phyloP scores from a whole-genome alignment of 2,329 filamentous ascomycete genomes.

The Triangularia verruculosa region DNA sequence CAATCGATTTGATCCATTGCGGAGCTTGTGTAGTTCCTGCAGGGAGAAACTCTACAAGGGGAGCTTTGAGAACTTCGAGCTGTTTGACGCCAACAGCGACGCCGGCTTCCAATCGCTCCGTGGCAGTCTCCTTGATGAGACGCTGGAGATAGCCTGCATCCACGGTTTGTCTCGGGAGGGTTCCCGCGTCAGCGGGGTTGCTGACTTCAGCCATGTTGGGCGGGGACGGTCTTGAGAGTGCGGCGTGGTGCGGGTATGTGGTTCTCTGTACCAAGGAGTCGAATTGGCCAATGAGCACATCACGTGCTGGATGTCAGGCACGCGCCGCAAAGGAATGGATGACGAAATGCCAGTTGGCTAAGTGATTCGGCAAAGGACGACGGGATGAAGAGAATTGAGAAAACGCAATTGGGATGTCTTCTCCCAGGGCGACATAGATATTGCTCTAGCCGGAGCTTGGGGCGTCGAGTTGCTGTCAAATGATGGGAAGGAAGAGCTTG shows the following conservation, averaged over 20 bases:
- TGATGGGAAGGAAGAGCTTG: not conserved
- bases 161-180: not conserved
- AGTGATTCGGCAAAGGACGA: not conserved
- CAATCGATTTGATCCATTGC: slow-evolving; percentile 22
- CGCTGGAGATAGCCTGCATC: slow-evolving; percentile 11
- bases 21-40: slow-evolving; percentile 8
- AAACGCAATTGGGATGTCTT: not conserved
- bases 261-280: not conserved
- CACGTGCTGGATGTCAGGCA: not conserved
- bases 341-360: not conserved
- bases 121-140: slow-evolving; percentile 3
- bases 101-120: slow-evolving; percentile 18
- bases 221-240: not conserved
- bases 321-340: not conserved
- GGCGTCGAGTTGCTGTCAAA: not conserved
- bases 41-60: slow-evolving; percentile 5
- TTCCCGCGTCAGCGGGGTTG: not conserved
- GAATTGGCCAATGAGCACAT: not conserved
- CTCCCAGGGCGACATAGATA: not conserved
- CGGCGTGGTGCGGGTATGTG: not conserved
- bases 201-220: slow-evolving; percentile 11
- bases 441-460: not conserved
- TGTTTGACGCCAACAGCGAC: slow-evolving; percentile 14
- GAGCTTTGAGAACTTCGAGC: slow-evolving; percentile 15
- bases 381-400: not conserved